Evolutionary conservation across 495 filamentous ascomycete genomes (phyloP), one percentile per base, ranked within the genome.

Genomic region (Penicillium crystallinum): DNA sequence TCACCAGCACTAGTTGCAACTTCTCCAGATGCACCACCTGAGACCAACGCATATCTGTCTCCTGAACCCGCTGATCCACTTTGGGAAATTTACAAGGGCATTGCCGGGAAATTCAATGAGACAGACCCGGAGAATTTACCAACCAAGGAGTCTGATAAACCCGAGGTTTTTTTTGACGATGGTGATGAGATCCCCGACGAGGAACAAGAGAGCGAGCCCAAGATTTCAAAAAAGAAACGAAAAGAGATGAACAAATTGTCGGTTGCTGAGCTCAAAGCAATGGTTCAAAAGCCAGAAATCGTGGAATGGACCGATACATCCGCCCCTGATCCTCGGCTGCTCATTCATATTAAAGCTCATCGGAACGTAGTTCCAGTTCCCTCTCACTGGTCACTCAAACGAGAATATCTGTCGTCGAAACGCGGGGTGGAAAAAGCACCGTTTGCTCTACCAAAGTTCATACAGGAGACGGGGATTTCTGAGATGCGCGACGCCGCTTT

Each of bases 281-380:
- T 96, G 48, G 93, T 96, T 39, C 78, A 79, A 58, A 93, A 91
- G 58, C 93, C 93, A 8, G 93, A 98, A 66, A 84, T 91, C 0
- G 93, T 98, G 2, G 93, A 97, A 60, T 97, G 92, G 93, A 95
- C 92, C 37, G 93, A 98, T 64, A 88, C 89, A 17, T 93, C 89
- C n/a, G 90, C 92, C 2, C 79, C 86, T 35, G 93, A 97, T 65
- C 93, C 93, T 19, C 83, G 86, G 37, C 77, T 97, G 42, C 80
- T 97, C 7, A 88, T 97, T 19, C 88, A 93, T 56, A 89, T 98
- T 72, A 98, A 97, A 68, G 86, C 89, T 4, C 87, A 95, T 71
- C 84, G 92, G 40, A 98, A 98, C 69, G 89, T 96, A 30, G 91
- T 98, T 9, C 93, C 93, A 0, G 93, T 98, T 2, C 93, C 93